Percentiles rank a stretch among this genome's conserved stretches.
These are phyloP conservation scores for Coelastrella sp. DNA, from an alignment of 139 green algal genomes.

Conservation along the genomic window DNA sequence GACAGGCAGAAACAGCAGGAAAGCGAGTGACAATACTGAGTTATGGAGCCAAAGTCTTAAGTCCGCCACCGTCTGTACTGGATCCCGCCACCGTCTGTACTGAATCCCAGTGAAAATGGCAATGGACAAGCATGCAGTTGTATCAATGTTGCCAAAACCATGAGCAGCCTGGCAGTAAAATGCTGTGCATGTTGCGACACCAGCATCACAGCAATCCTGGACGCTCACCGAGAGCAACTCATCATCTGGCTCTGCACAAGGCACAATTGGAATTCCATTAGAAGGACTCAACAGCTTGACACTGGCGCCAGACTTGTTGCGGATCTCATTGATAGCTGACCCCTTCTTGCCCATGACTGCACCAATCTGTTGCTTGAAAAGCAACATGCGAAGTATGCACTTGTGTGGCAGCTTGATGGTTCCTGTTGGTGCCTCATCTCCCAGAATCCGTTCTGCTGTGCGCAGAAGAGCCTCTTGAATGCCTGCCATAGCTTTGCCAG, in stretches of 20 bases:
- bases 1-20: neutral
- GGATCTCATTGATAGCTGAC: constrained; percentile 41
- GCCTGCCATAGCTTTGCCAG: neutral
- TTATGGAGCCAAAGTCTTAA: too few relatives aligned
- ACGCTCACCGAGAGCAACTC: constrained; percentile 36
- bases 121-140: too few relatives aligned
- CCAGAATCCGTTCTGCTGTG: constrained; percentile 33
- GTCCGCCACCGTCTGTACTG: too few relatives aligned
- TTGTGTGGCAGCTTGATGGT: constrained; percentile 22
- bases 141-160: too few relatives aligned
- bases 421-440: constrained; percentile 12
- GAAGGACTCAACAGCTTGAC: constrained; percentile 34
- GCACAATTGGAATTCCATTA: neutral
- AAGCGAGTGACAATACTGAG: neutral
- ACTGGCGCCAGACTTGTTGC: constrained; percentile 25
- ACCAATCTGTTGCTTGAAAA: constrained; percentile 46
- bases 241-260: constrained; percentile 25
- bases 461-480: constrained; percentile 24
- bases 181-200: neutral
- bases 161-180: too few relatives aligned
- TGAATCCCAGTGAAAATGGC: too few relatives aligned
- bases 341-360: constrained; percentile 43
- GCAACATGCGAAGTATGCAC: constrained; percentile 32
- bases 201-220: neutral
- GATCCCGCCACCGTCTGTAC: too few relatives aligned